Conservation (phyloP, 2,329 filamentous ascomycete genomes). For the Exophiala sideris region DNA sequence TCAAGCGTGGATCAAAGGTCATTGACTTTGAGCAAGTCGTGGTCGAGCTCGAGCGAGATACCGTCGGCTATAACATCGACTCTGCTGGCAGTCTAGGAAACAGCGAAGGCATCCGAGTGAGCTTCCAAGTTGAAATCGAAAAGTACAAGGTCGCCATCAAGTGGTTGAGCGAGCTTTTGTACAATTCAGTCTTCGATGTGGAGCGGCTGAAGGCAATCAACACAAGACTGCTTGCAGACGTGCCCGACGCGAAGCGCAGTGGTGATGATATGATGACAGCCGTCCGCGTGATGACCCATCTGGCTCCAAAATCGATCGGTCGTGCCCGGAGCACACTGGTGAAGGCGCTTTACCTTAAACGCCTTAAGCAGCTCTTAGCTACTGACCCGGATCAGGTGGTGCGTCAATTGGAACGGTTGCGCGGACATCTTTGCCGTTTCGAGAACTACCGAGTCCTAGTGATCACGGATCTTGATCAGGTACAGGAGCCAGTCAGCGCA, state of each 20-base stretch:
- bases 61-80: slow-evolving; percentile 75
- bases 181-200: slow-evolving; percentile 82
- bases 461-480: slow-evolving; percentile 72
- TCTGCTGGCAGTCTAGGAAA: slow-evolving; percentile 68
- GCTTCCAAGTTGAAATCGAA: slow-evolving; percentile 80
- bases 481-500: slow-evolving; percentile 70
- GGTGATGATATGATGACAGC: slow-evolving; percentile 62
- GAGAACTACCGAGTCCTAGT: slow-evolving; percentile 84
- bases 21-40: slow-evolving; percentile 91
- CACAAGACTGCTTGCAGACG: slow-evolving; percentile 81
- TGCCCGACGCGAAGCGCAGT: slow-evolving; percentile 86
- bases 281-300: slow-evolving; percentile 73
- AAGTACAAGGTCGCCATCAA: slow-evolving; percentile 79
- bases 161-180: slow-evolving; percentile 83
- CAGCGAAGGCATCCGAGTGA: slow-evolving; percentile 74
- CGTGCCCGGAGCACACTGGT: slow-evolving; percentile 80
- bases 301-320: slow-evolving; percentile 69
- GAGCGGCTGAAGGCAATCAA: slow-evolving; percentile 61
- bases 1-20: slow-evolving; percentile 69
- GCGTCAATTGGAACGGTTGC: slow-evolving; percentile 71
- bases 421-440: slow-evolving; percentile 72
- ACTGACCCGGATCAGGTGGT: slow-evolving; percentile 74
- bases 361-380: slow-evolving; percentile 75
- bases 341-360: slow-evolving; percentile 81
- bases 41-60: slow-evolving; percentile 85